Conservation (phyloP, 2,329 filamentous ascomycete genomes). For the Epichloe baconii region DNA sequence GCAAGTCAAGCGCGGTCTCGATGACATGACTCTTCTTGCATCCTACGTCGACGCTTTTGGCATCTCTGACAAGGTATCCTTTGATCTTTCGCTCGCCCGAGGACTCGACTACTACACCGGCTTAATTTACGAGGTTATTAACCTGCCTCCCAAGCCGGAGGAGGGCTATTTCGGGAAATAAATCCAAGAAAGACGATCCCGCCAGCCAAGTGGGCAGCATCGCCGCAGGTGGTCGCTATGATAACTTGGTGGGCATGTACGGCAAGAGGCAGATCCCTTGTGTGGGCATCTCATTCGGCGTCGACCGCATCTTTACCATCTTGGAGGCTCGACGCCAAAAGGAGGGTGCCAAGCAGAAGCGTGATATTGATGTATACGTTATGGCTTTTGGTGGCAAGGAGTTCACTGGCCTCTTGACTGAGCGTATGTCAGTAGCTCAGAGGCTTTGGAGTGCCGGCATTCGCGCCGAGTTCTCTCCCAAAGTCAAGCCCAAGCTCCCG, state of each 20-base stretch:
- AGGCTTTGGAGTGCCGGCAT: slow-evolving; percentile 77
- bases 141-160: no score
- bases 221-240: slow-evolving; percentile 82
- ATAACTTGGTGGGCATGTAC: slow-evolving; percentile 92
- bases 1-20: slow-evolving; percentile 65
- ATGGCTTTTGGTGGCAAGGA: slow-evolving; percentile 90
- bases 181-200: slow-evolving; percentile 37
- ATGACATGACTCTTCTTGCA: slow-evolving; percentile 70
- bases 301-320: slow-evolving; percentile 91
- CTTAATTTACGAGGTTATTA: slow-evolving; percentile 81
- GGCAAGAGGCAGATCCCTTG: slow-evolving; percentile 65
- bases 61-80: slow-evolving; percentile 62
- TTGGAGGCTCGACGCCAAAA: slow-evolving; percentile 63
- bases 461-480: slow-evolving; percentile 73
- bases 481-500: slow-evolving; percentile 78
- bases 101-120: slow-evolving; percentile 91
- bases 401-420: slow-evolving; percentile 65
- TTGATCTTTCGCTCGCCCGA: slow-evolving; percentile 80
- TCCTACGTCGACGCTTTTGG: slow-evolving; percentile 69
- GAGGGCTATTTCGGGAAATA: slow-evolving; percentile 19
- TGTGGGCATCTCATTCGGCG: slow-evolving; percentile 68
- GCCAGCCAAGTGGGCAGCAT: slow-evolving; percentile 65
- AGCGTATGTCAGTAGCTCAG: slow-evolving; percentile 70
- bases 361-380: slow-evolving; percentile 67
- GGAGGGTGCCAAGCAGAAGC: slow-evolving; percentile 47